Evolutionary conservation across 129 eudicot genomes (phyloP).

Genomic region (Chrysanthemum seticuspe): DNA sequence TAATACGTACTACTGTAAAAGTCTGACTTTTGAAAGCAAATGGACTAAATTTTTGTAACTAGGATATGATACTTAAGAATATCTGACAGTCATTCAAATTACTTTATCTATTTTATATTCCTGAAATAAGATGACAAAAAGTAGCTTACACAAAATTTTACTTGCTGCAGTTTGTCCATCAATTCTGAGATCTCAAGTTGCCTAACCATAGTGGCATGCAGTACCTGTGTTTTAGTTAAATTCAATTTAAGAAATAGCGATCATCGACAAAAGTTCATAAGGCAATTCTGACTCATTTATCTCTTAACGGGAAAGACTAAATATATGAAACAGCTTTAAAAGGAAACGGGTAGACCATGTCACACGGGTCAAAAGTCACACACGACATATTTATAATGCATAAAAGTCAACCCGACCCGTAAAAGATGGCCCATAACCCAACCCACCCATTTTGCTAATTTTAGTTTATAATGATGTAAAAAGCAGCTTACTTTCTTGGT

Average conservation of each 20-base stretch:
- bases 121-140: not conserved
- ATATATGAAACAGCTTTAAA: not conserved
- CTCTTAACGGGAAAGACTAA: not conserved
- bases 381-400: not conserved
- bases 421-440: not conserved
- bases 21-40: slow-evolving; percentile 13
- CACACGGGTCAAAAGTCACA: not conserved
- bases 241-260: not conserved
- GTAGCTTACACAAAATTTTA: slow-evolving; percentile 59
- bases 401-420: not conserved
- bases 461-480: not conserved
- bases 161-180: slow-evolving; percentile 54
- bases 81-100: too few relatives aligned
- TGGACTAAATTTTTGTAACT: not conserved
- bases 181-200: slow-evolving; percentile 61
- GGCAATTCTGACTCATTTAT: not conserved
- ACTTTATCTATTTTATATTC: too few relatives aligned
- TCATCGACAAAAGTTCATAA: not conserved
- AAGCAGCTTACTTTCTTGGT: slow-evolving; percentile 61
- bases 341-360: not conserved
- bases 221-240: slow-evolving; percentile 34
- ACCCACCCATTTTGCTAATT: not conserved
- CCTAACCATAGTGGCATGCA: slow-evolving; percentile 67
- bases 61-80: too few relatives aligned
- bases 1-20: too few relatives aligned